Percentiles rank a stretch among this genome's conserved stretches.
These are phyloP conservation scores for Hymenoscyphus albidus DNA, from an alignment of 2,329 filamentous ascomycete species.

Conservation along the genomic window DNA sequence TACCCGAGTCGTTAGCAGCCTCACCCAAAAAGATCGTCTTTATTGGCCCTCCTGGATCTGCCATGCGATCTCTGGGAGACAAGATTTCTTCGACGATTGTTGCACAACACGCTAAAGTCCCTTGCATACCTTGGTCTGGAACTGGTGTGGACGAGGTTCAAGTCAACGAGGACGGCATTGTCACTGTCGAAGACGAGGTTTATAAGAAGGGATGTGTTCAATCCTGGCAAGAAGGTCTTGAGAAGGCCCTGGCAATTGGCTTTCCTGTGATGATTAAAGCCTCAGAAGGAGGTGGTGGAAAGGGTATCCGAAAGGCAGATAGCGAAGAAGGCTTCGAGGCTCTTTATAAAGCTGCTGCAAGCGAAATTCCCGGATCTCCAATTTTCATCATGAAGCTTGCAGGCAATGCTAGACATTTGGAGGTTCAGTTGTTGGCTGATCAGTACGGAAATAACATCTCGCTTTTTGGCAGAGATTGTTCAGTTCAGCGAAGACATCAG, in stretches of 20 bases:
- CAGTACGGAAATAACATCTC: conserved; percentile 99
- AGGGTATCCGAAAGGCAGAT: conserved; percentile 95
- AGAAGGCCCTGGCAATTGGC: conserved; percentile 83
- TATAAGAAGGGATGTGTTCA: conserved; percentile 90
- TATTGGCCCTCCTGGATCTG: conserved; percentile 94
- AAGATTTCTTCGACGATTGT: conserved; percentile 99
- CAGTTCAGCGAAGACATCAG: conserved; percentile 95
- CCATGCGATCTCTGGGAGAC: conserved; percentile 98
- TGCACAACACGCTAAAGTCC: conserved; percentile 91
- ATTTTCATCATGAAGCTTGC: conserved; percentile 99
- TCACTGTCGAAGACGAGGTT: conserved; percentile 80
- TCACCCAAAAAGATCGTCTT: conserved; percentile 99
- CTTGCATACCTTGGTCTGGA: conserved; percentile 99
- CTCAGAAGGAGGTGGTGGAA: conserved; percentile 98
- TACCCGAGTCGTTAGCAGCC: conserved; percentile 91
- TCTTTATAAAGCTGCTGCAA: conserved; percentile 92
- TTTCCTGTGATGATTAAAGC: conserved; percentile 99
- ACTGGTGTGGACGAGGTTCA: conserved; percentile 80
- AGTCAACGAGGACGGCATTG: conserved; percentile 78
- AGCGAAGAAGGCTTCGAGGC: conserved; percentile 78
- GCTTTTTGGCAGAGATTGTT: conserved; percentile 96
- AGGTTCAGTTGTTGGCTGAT: conserved; percentile 95
- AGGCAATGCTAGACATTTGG: conserved; percentile 91
- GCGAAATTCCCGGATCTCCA: conserved; percentile 95
- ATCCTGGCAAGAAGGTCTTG: conserved; percentile 84